Evolutionary conservation across 305 asterid species (phyloP).

Genomic region (Fraxinus sp.): DNA sequence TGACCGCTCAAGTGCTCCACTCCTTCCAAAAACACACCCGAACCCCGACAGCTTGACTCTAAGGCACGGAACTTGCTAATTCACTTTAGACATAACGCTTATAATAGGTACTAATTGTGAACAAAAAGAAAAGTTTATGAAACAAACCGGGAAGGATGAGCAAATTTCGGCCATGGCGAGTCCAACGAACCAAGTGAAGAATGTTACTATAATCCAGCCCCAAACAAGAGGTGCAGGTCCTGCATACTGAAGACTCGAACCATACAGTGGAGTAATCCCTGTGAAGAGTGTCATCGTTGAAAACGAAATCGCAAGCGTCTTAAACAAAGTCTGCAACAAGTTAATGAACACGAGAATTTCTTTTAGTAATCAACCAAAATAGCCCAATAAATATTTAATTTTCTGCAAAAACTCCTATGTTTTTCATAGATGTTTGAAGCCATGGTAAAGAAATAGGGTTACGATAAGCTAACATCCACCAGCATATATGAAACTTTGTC

Average conservation of each 20-base stretch:
- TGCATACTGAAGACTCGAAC: slow-evolving; percentile 34
- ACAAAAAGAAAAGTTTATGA: not conserved
- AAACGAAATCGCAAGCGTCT: slow-evolving; percentile 44
- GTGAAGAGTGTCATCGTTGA: slow-evolving; percentile 46
- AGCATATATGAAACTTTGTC: not conserved
- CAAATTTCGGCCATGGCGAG: slow-evolving; percentile 53
- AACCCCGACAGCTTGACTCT: not conserved
- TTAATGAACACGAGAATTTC: not conserved
- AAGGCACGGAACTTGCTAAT: not conserved
- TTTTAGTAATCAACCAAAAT: not conserved
- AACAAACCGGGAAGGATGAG: slow-evolving; percentile 46
- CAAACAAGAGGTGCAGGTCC: slow-evolving; percentile 45
- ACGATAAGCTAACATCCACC: not conserved
- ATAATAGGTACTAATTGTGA: too few species aligned
- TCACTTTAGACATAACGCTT: not conserved
- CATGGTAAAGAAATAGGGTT: not conserved
- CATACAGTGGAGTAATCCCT: slow-evolving; percentile 44
- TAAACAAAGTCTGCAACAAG: slow-evolving; percentile 34
- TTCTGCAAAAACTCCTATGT: not conserved
- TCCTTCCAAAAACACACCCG: not conserved
- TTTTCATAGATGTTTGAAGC: not conserved
- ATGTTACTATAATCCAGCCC: slow-evolving; percentile 47
- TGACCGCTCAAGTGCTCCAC: not conserved
- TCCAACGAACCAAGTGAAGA: slow-evolving; percentile 50
- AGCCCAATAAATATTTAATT: not conserved